Conservation (phyloP, 2,329 filamentous ascomycete genomes). For the Fusarium sp. region DNA sequence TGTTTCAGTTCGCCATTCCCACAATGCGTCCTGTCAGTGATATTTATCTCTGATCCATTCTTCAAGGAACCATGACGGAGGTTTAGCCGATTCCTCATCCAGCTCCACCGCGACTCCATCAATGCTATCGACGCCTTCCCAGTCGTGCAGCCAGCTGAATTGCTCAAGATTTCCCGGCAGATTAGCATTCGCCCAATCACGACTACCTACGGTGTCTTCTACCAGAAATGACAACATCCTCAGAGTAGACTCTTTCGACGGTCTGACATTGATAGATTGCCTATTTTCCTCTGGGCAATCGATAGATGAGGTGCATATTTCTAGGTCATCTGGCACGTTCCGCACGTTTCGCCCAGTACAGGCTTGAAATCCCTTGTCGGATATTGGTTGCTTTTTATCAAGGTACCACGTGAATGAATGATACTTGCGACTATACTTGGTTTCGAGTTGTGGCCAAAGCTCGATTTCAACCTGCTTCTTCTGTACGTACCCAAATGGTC, state of each 20-base stretch:
- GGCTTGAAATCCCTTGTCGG: conserved; percentile 2
- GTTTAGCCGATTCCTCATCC: neutral
- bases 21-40: neutral
- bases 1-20: neutral
- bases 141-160: conserved; percentile 9
- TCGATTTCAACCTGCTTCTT: conserved; percentile 6
- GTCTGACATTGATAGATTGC: neutral
- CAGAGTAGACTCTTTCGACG: conserved; percentile 1
- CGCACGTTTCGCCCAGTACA: neutral
- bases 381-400: neutral
- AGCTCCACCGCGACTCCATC: neutral
- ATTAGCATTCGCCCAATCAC: conserved; percentile 13
- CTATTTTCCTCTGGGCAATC: neutral
- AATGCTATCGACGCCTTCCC: conserved; percentile 10
- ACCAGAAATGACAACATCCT: conserved; percentile 6
- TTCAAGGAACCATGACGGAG: conserved; percentile 5
- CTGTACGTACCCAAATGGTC: conserved; percentile 6
- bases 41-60: conserved; percentile 7
- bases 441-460: conserved; percentile 20
- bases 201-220: neutral
- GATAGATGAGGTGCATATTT: neutral
- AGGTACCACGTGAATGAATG: conserved; percentile 9
- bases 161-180: conserved; percentile 1
- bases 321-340: conserved; percentile 7
- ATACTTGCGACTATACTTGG: conserved; percentile 9